phyloP scores from a whole-genome alignment of 1,284 basidiomycete species.

The Moniliella sp. region DNA sequence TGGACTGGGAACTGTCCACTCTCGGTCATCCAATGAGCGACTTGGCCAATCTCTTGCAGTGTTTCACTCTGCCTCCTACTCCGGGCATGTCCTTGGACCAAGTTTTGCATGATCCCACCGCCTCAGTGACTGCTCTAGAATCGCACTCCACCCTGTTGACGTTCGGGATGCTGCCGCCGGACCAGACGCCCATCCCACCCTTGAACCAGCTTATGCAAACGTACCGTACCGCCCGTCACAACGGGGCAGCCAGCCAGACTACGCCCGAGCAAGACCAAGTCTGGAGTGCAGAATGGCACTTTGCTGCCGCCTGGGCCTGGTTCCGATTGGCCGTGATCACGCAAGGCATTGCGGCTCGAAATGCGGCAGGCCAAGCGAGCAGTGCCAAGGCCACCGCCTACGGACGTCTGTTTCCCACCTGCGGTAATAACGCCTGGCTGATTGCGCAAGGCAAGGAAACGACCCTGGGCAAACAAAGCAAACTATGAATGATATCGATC shows the following conservation, averaged over 20 bases:
- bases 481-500: too few relatives aligned
- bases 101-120: too few relatives aligned
- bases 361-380: conserved; percentile 61
- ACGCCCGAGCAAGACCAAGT: too few relatives aligned
- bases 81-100: too few relatives aligned
- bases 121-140: too few relatives aligned
- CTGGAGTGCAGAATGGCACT: too few relatives aligned
- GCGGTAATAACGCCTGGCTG: not conserved
- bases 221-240: conserved; percentile 47
- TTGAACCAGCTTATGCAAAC: conserved; percentile 53
- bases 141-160: conserved; percentile 5
- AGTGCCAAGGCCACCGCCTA: conserved; percentile 41
- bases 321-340: conserved; percentile 65
- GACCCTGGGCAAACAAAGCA: too few relatives aligned
- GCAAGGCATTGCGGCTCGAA: conserved; percentile 78
- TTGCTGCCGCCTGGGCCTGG: conserved; percentile 64
- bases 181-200: conserved; percentile 39
- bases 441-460: too few relatives aligned
- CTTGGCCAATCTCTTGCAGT: conserved; percentile 65
- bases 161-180: conserved; percentile 1
- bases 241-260: too few relatives aligned
- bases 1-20: conserved; percentile 91
- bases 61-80: conserved; percentile 33
- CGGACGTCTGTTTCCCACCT: conserved; percentile 12
- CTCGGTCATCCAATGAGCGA: conserved; percentile 48